Evolutionary conservation across 495 filamentous ascomycete genomes (phyloP), one percentile per base, ranked within the genome.

Genomic region (Podospora bellae-mahoneyi): DNA sequence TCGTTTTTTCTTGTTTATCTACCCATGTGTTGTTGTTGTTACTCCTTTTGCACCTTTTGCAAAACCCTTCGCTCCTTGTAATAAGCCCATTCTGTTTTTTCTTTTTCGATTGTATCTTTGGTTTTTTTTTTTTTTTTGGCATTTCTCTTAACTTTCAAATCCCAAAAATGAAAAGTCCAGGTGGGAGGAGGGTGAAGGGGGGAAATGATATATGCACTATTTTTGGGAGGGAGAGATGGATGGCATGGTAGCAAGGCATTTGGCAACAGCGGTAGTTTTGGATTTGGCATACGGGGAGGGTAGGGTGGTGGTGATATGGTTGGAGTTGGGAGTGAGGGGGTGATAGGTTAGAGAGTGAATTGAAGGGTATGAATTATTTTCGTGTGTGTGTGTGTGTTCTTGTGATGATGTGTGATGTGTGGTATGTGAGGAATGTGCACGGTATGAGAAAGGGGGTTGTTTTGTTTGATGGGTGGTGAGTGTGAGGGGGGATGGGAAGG

Each of bases 91-190:
- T 23, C 23, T 23, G 1, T 23, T 23, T 23, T 23, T 1, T 27
- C 6, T 71, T 71, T 66, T 72, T 70, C 67, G 61, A 65, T 32
- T 71, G 70, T 72, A 72, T 74, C 61, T 67, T 74, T 60, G n/a
- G n/a, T 74, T 74, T 69, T 2, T 16, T 62, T 64, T 60, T 48
- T 19, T 56, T 66, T 67, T 64, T 32, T 32, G 30, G 63, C 56
- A 44, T 57, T 62, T 56, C 23, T 23, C 23, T 66, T 66, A 66
- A 28, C 19, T 13, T 48, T 58, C 55, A 26, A 58, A 58, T 58
- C 55, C 55, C 55, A 1, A 27, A 55, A 28, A 48, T 13, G 39
- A 48, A 48, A 48, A 16, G 39, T 48, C 39, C 39, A 48, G 39
- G 39, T 10, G 39, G 15, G 39, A 48, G 39, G 48, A 1, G 15